phyloP scores from a whole-genome alignment of 352 stramenopile genomes.

The Pythium angustatum region DNA sequence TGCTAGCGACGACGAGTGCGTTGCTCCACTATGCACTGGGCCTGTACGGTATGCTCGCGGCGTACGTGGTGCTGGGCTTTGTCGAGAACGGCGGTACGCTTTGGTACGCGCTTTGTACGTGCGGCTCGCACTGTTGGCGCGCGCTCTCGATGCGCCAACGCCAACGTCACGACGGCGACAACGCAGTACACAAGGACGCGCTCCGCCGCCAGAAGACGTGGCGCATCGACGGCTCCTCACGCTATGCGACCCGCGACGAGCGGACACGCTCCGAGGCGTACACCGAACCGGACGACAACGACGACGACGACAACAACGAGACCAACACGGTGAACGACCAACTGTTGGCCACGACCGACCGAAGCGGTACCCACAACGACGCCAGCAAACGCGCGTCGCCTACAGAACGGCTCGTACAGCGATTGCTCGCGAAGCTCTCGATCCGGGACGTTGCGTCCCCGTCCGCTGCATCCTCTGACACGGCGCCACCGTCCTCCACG shows the following conservation, averaged over 20 bases:
- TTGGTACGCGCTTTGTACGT: not conserved
- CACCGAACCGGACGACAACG: constrained; percentile 13
- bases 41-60: constrained; percentile 46
- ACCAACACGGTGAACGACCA: not conserved
- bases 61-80: constrained; percentile 33
- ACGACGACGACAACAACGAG: not conserved
- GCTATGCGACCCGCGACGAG: constrained; percentile 6
- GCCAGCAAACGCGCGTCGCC: not conserved
- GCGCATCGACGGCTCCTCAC: constrained; percentile 8
- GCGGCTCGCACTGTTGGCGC: not conserved
- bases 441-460: constrained; percentile 19
- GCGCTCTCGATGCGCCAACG: not conserved
- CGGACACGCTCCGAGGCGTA: constrained; percentile 11
- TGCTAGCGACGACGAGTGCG: constrained; percentile 53
- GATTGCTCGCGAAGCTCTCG: constrained; percentile 21
- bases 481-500: not conserved
- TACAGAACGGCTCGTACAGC: not conserved
- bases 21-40: constrained; percentile 72
- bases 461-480: not conserved
- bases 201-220: constrained; percentile 24
- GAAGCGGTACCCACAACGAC: not conserved
- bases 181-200: not conserved
- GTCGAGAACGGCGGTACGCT: constrained; percentile 18
- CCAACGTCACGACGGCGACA: not conserved
- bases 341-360: constrained; percentile 5